Conservation (phyloP, 139 green algal genomes). For the Picochlorum sp. region DNA sequence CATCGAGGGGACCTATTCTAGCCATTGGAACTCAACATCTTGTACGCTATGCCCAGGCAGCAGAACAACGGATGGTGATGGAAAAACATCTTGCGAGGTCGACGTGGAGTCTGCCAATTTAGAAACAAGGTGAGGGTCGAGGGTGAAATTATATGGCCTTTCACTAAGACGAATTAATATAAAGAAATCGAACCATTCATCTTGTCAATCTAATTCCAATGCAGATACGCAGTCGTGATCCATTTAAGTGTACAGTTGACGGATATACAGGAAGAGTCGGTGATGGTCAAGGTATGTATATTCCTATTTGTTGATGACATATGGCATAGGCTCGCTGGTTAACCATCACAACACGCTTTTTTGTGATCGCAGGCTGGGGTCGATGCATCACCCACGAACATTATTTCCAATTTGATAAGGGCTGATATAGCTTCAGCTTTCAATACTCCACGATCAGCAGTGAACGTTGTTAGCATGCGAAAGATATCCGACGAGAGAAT, state of each 20-base stretch:
- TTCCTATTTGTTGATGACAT: too few species aligned
- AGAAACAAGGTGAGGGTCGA: too few species aligned
- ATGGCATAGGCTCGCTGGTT: too few species aligned
- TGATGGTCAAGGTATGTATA: too few species aligned
- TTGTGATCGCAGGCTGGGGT: slow-evolving; percentile 31
- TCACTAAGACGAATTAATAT: too few species aligned
- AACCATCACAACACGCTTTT: too few species aligned
- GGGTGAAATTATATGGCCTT: too few species aligned
- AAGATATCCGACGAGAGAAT: slow-evolving; percentile 17
- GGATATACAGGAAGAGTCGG: slow-evolving; percentile 23
- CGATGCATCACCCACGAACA: slow-evolving; percentile 9
- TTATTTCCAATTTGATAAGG: slow-evolving; percentile 25
- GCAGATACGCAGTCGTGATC: slow-evolving; percentile 41
- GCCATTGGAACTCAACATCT: slow-evolving; percentile 7
- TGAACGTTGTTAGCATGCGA: slow-evolving; percentile 8
- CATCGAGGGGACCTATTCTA: slow-evolving; percentile 27
- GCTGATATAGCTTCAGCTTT: slow-evolving; percentile 34
- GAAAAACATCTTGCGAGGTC: slow-evolving; percentile 13
- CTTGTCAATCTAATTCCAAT: background rate
- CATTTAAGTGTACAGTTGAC: slow-evolving; percentile 32
- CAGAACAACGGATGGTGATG: slow-evolving; percentile 28
- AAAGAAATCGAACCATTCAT: too few species aligned
- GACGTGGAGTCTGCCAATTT: too few species aligned
- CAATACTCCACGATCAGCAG: slow-evolving; percentile 31
- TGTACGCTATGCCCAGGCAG: slow-evolving; percentile 31